Percentiles rank a stretch among this genome's conserved stretches.
These are phyloP conservation scores for Diplotaxis tenuifolia DNA, from an alignment of 345 rosid genomes.

Conservation along the genomic window DNA sequence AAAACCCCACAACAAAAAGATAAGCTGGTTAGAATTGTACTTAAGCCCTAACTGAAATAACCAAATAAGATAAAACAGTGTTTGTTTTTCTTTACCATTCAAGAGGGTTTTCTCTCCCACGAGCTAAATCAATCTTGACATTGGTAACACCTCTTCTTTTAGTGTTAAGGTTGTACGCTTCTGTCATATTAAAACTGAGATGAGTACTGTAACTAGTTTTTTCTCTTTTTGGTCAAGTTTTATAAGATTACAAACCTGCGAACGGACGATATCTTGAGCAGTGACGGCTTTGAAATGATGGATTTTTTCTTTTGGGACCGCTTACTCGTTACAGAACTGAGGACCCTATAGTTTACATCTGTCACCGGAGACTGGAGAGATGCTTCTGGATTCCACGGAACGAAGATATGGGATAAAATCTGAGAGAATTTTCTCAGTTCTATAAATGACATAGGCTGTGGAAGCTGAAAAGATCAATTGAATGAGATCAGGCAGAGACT, in stretches of 20 bases:
- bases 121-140: constrained; percentile 84
- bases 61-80: neutral
- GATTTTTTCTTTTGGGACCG: constrained; percentile 81
- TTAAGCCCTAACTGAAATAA: neutral
- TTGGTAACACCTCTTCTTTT: constrained; percentile 82
- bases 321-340: constrained; percentile 97
- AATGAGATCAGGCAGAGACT: too few relatives aligned
- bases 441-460: too few relatives aligned
- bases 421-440: too few relatives aligned
- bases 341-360: too few relatives aligned
- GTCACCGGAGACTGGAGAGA: too few relatives aligned
- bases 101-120: constrained; percentile 82
- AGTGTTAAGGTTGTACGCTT: constrained; percentile 57
- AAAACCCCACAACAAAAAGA: constrained; percentile 3
- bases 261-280: too few relatives aligned
- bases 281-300: constrained; percentile 80
- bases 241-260: too few relatives aligned
- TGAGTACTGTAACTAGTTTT: too few relatives aligned
- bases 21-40: constrained; percentile 15
- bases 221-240: too few relatives aligned
- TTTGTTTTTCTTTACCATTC: constrained; percentile 58
- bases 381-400: too few relatives aligned
- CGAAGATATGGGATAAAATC: too few relatives aligned
- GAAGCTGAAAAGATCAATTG: too few relatives aligned
- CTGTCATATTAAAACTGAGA: constrained; percentile 52